phyloP scores from a whole-genome alignment of 306 rosid species.

The Trifolium fragiferum region DNA sequence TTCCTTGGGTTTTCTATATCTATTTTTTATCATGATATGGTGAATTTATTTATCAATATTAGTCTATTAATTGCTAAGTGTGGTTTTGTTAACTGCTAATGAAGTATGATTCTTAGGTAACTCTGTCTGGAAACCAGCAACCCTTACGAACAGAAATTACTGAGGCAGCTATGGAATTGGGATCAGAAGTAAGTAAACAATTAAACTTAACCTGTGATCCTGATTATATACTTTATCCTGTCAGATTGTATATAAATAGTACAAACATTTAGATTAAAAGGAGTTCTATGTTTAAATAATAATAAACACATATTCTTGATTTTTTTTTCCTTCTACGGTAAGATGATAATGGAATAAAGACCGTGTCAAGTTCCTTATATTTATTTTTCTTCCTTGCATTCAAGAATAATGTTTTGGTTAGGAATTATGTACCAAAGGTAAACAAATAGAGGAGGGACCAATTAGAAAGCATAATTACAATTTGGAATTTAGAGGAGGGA shows the following conservation, averaged over 20 bases:
- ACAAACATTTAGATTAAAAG: slow-evolving; percentile 2
- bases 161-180: slow-evolving; percentile 90
- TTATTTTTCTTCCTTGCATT: neutral
- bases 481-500: neutral
- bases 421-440: neutral
- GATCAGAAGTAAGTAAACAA: slow-evolving; percentile 67
- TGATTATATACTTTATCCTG: slow-evolving; percentile 13
- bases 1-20: neutral
- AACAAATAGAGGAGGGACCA: neutral
- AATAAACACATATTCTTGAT: slow-evolving; percentile 3
- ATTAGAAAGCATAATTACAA: neutral
- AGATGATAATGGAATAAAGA: slow-evolving; percentile 3
- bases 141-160: slow-evolving; percentile 81
- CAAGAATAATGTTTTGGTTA: neutral
- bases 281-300: neutral
- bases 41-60: neutral
- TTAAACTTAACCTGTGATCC: neutral
- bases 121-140: slow-evolving; percentile 85
- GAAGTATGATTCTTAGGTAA: slow-evolving; percentile 59
- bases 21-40: neutral
- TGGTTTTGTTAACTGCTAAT: slow-evolving; percentile 28
- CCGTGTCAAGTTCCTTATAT: neutral
- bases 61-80: slow-evolving; percentile 24
- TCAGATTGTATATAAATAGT: neutral
- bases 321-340: neutral